These are phyloP conservation scores for Leucogyrophana mollusca DNA, from an alignment of 768 basidiomycete genomes.

Conservation along the genomic window DNA sequence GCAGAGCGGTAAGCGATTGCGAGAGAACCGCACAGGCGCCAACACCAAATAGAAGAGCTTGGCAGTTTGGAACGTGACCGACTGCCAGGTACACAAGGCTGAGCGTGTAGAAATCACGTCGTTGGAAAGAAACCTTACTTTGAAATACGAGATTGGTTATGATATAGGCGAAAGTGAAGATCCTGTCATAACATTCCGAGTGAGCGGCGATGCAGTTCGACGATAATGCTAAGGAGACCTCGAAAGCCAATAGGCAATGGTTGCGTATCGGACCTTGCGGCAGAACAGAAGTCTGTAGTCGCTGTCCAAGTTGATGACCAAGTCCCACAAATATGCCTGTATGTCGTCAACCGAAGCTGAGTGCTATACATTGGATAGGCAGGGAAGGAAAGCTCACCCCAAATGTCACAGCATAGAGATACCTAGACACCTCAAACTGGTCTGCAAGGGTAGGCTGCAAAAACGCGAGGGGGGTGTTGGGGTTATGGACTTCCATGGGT, in stretches of 20 bases:
- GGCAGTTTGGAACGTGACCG: neutral
- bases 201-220: no score
- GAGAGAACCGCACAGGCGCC: slow-evolving; percentile 19
- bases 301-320: no score
- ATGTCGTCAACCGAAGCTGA: no score
- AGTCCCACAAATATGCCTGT: no score
- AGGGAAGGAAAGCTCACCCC: slow-evolving; percentile 15
- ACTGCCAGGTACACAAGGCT: neutral
- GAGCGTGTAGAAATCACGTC: neutral
- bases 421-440: slow-evolving; percentile 25
- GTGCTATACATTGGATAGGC: neutral
- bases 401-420: slow-evolving; percentile 23
- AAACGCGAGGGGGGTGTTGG: slow-evolving; percentile 30
- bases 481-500: slow-evolving; percentile 30
- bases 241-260: no score
- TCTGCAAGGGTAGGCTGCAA: slow-evolving; percentile 23
- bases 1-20: slow-evolving; percentile 18
- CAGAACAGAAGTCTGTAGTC: no score
- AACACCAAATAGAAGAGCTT: neutral
- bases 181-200: slow-evolving; percentile 2
- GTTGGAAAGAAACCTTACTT: slow-evolving; percentile 12
- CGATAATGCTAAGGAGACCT: no score
- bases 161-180: slow-evolving; percentile 11
- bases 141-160: slow-evolving; percentile 13
- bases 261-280: no score